Conservation (phyloP, 2,329 filamentous ascomycete species). For the Fusarium citri region DNA sequence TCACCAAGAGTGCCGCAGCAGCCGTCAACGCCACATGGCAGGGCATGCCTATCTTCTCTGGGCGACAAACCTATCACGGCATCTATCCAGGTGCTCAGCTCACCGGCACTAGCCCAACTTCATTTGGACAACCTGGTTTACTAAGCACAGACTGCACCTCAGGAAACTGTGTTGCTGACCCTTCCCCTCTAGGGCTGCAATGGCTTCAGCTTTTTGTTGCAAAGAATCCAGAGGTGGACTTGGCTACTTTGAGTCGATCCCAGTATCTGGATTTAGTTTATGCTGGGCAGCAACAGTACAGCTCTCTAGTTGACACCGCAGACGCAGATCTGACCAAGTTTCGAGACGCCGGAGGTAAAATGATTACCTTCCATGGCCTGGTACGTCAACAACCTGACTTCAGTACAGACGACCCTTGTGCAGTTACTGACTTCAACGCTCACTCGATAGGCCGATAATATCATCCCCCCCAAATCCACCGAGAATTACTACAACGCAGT, state of each 20-base stretch:
- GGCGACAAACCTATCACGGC: background rate
- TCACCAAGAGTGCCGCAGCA: background rate
- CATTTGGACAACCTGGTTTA: background rate
- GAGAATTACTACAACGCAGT: conserved; percentile 48
- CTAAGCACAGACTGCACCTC: background rate
- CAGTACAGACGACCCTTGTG: background rate
- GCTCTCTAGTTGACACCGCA: conserved; percentile 5
- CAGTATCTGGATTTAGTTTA: background rate
- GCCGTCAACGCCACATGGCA: background rate
- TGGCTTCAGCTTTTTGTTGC: conserved; percentile 1
- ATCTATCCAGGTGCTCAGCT: background rate
- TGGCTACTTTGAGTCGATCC: conserved; percentile 14
- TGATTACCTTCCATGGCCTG: conserved; percentile 29
- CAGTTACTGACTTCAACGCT: background rate
- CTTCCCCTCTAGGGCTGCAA: background rate
- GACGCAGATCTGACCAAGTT: conserved; percentile 26
- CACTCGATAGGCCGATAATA: conserved; percentile 29
- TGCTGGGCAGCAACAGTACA: background rate
- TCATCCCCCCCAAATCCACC: conserved; percentile 30
- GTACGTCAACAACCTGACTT: background rate
- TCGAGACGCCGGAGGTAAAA: conserved; percentile 21
- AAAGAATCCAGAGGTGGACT: background rate
- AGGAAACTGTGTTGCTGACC: background rate
- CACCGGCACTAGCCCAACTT: background rate
- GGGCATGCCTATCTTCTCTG: background rate